Conservation (phyloP, 345 rosid genomes). For the Erucastrum elatum region DNA sequence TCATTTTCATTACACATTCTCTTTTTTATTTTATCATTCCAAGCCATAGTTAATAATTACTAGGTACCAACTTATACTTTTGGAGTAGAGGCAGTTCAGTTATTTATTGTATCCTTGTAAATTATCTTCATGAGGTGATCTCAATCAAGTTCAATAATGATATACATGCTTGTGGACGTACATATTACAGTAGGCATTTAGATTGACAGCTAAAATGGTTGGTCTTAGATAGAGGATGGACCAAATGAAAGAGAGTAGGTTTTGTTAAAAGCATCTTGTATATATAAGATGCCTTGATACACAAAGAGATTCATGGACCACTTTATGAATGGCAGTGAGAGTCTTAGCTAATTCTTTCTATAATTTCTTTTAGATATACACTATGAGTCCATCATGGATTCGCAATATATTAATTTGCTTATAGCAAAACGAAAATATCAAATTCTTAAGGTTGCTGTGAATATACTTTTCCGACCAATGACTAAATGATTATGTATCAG, state of each 20-base stretch:
- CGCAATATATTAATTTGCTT: not conserved
- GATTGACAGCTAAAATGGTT: constrained; percentile 31
- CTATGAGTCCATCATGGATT: not conserved
- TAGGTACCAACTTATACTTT: constrained; percentile 1
- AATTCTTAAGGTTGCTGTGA: not conserved
- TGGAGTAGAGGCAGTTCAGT: not conserved
- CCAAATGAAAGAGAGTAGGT: constrained; percentile 23
- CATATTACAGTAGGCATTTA: not conserved
- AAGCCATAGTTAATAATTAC: not conserved
- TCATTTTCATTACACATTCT: not conserved
- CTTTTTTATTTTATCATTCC: not conserved
- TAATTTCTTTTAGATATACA: not conserved
- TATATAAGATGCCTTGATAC: constrained; percentile 7
- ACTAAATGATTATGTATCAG: not conserved
- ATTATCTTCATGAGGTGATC: not conserved
- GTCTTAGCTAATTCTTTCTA: not conserved
- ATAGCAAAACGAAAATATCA: not conserved
- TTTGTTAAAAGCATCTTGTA: constrained; percentile 4
- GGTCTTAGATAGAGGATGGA: constrained; percentile 29
- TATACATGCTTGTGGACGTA: not conserved
- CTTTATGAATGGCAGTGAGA: constrained; percentile 20
- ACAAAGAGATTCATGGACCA: constrained; percentile 26
- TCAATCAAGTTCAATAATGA: not conserved
- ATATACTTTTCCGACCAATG: not conserved
- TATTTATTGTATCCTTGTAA: not conserved